phyloP scores from a whole-genome alignment of 208 protist species.

The Trypanosoma mega region DNA sequence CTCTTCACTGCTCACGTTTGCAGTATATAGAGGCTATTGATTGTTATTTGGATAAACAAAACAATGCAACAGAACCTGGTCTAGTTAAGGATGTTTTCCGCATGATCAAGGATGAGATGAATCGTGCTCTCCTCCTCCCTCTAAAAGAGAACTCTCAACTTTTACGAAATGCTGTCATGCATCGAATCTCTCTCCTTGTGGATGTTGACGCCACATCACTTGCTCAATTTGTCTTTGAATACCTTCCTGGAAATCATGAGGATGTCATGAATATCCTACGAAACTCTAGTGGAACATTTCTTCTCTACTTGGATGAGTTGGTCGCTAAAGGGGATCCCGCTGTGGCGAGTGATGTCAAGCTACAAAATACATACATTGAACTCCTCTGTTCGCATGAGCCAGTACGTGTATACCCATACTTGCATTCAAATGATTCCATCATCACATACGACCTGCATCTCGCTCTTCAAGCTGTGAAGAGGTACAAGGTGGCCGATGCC shows the following conservation, averaged over 20 bases:
- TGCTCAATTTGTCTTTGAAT: constrained; percentile 74
- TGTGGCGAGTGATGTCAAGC: constrained; percentile 44
- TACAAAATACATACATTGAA: constrained; percentile 88
- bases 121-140: constrained; percentile 13
- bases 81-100: constrained; percentile 56
- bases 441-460: constrained; percentile 68
- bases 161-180: constrained; percentile 58
- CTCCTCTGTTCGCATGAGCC: constrained; percentile 63
- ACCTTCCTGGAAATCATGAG: constrained; percentile 56
- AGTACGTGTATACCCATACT: constrained; percentile 53
- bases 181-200: constrained; percentile 46
- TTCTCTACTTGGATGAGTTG: constrained; percentile 76
- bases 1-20: constrained; percentile 39
- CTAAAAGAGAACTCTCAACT: constrained; percentile 4
- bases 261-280: constrained; percentile 67
- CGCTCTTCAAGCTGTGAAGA: constrained; percentile 45
- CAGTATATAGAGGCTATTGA: constrained; percentile 64
- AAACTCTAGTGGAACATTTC: constrained; percentile 55
- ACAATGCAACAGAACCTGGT: constrained; percentile 36
- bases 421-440: constrained; percentile 34
- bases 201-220: constrained; percentile 56
- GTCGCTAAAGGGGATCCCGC: constrained; percentile 44
- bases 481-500: constrained; percentile 58
- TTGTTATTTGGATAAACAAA: constrained; percentile 53
- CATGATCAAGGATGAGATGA: constrained; percentile 54